Evolutionary conservation across 2,329 filamentous ascomycete genomes (phyloP).

Genomic region (Talaromyces sp.): DNA sequence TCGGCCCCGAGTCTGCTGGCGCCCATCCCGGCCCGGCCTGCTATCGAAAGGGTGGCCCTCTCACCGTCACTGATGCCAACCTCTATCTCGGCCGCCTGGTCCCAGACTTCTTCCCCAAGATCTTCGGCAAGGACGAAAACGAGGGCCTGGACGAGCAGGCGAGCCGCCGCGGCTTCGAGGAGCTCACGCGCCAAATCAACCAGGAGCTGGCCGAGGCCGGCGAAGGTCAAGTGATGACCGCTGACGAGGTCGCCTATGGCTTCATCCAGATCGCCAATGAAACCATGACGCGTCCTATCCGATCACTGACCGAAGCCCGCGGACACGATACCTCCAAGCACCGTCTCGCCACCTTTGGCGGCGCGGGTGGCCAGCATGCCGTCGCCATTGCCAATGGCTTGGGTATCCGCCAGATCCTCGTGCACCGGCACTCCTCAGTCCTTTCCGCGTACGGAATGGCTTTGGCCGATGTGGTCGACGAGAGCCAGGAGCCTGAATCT

Average conservation of each 20-base stretch:
- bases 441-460: conserved; percentile 91
- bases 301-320: conserved; percentile 59
- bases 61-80: conserved; percentile 91
- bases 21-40: conserved; percentile 89
- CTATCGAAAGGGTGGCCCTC: conserved; percentile 83
- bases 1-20: conserved; percentile 85
- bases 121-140: conserved; percentile 86
- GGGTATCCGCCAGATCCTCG: conserved; percentile 73
- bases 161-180: conserved; percentile 68
- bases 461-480: conserved; percentile 80
- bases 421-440: conserved; percentile 83
- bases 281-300: conserved; percentile 62
- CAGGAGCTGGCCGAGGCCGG: conserved; percentile 58
- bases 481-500: conserved; percentile 66
- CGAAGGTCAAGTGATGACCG: conserved; percentile 53
- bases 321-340: conserved; percentile 85
- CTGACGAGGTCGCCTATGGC: conserved; percentile 81
- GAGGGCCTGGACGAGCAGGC: conserved; percentile 72
- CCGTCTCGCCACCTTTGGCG: conserved; percentile 78
- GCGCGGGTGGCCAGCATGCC: conserved; percentile 84
- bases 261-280: conserved; percentile 89
- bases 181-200: conserved; percentile 74
- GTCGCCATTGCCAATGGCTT: conserved; percentile 82
- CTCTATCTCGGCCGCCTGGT: conserved; percentile 78
- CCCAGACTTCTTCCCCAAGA: conserved; percentile 92